phyloP scores from a whole-genome alignment of 768 basidiomycete genomes.

The Tubosaeta sp. region DNA sequence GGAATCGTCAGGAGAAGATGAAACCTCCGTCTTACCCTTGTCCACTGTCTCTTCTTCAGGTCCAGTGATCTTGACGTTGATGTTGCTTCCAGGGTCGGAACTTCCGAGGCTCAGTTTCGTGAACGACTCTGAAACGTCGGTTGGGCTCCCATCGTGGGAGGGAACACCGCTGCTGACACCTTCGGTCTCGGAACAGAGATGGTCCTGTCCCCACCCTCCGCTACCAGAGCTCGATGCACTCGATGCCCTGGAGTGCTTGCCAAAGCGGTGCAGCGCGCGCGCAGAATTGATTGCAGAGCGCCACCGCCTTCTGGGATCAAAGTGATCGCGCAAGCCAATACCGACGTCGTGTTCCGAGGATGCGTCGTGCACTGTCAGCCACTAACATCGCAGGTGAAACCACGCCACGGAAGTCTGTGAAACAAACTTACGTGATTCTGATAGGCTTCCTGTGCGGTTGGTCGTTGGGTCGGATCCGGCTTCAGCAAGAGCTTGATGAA shows the following conservation, averaged over 20 bases:
- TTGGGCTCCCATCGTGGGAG: constrained; percentile 32
- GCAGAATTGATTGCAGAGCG: constrained; percentile 57
- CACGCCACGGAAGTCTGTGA: neutral
- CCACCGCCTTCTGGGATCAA: constrained; percentile 74
- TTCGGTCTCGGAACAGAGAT: constrained; percentile 22
- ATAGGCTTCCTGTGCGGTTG: constrained; percentile 70
- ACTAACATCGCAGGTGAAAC: constrained; percentile 37
- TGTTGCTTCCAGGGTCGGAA: constrained; percentile 37
- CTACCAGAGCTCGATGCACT: constrained; percentile 30
- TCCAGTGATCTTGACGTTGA: constrained; percentile 37
- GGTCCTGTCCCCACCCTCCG: constrained; percentile 36
- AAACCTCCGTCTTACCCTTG: constrained; percentile 22
- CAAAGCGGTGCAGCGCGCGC: constrained; percentile 35
- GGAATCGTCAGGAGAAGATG: constrained; percentile 14
- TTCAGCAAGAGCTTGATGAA: constrained; percentile 74
- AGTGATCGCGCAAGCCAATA: constrained; percentile 73
- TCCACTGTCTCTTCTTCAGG: constrained; percentile 24
- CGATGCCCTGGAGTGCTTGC: constrained; percentile 23
- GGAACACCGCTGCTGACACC: constrained; percentile 29
- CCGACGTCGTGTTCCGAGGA: constrained; percentile 73
- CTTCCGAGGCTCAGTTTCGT: constrained; percentile 28
- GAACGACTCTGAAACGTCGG: constrained; percentile 18
- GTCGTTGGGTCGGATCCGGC: constrained; percentile 65
- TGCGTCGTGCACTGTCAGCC: constrained; percentile 66
- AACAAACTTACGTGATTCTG: constrained; percentile 51